phyloP scores from a whole-genome alignment of 2,329 filamentous ascomycete genomes.

The Cladosporium sp. region DNA sequence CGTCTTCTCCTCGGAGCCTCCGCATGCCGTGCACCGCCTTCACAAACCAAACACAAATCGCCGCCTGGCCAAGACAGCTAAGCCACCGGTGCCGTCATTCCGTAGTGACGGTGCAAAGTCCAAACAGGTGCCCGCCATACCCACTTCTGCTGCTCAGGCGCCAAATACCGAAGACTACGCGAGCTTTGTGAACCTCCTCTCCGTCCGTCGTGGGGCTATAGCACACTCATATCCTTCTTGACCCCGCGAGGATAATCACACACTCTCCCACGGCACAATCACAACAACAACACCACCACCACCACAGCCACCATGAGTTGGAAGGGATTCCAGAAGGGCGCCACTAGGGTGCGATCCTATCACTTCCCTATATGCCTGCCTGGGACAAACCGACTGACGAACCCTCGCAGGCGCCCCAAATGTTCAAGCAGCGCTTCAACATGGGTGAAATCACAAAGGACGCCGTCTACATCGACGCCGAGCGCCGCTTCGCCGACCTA shows the following conservation, averaged over 20 bases:
- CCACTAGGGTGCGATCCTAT: slow-evolving; percentile 65
- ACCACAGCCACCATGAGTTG: slow-evolving; percentile 73
- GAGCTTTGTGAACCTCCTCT: slow-evolving; percentile 6
- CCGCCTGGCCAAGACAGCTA: slow-evolving; percentile 15
- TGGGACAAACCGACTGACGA: slow-evolving; percentile 24
- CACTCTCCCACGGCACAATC: background rate
- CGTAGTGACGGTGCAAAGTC: slow-evolving; percentile 16
- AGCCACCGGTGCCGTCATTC: slow-evolving; percentile 16
- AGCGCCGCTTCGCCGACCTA: slow-evolving; percentile 89
- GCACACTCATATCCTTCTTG: background rate
- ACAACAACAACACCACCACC: slow-evolving; percentile 18
- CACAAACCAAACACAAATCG: slow-evolving; percentile 19
- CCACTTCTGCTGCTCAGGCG: slow-evolving; percentile 7
- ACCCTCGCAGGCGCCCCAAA: slow-evolving; percentile 72
- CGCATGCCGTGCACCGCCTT: slow-evolving; percentile 5
- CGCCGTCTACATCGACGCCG: slow-evolving; percentile 89
- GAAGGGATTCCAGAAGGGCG: slow-evolving; percentile 90
- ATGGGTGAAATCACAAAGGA: slow-evolving; percentile 95
- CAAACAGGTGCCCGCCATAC: slow-evolving; percentile 14
- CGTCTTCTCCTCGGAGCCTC: background rate
- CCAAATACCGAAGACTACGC: slow-evolving; percentile 8
- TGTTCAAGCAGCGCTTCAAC: slow-evolving; percentile 88
- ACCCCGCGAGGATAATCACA: background rate
- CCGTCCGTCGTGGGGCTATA: background rate
- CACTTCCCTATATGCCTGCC: background rate